These are phyloP conservation scores for Sclerotinia minor DNA, from an alignment of 2,329 filamentous ascomycete genomes.

Conservation along the genomic window DNA sequence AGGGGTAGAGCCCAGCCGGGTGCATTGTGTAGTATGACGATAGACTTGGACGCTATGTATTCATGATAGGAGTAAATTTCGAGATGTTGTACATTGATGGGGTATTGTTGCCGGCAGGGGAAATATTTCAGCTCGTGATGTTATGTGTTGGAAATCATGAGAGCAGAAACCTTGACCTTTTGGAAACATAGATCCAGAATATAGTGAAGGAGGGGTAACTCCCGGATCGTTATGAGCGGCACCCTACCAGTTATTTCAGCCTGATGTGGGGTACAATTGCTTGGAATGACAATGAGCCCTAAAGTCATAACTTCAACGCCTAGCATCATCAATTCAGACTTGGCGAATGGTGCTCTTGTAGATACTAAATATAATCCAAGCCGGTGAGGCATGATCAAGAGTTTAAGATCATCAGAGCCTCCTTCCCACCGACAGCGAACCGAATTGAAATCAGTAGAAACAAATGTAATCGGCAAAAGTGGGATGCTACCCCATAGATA, in stretches of 20 bases:
- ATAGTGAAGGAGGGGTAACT: too few species aligned
- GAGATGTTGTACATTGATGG: background rate
- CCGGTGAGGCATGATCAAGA: too few species aligned
- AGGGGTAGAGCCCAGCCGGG: background rate
- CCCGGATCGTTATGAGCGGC: background rate
- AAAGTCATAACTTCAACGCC: background rate
- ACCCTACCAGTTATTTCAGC: background rate
- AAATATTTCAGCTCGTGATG: background rate
- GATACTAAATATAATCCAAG: too few species aligned
- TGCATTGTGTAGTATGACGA: background rate
- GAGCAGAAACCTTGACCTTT: background rate
- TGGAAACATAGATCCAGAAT: background rate
- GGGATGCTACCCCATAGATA: background rate
- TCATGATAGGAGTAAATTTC: background rate
- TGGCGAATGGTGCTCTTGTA: too few species aligned
- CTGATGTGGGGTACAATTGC: background rate
- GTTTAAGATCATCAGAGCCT: too few species aligned
- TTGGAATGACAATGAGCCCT: background rate
- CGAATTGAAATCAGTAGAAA: too few species aligned
- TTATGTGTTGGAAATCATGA: background rate
- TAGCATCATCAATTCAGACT: background rate
- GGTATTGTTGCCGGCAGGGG: background rate
- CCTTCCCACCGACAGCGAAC: too few species aligned
- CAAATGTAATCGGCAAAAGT: background rate
- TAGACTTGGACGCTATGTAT: background rate